Base-by-base conservation (phyloP, 495 filamentous ascomycete genomes). In the Podospora sp. region DNA sequence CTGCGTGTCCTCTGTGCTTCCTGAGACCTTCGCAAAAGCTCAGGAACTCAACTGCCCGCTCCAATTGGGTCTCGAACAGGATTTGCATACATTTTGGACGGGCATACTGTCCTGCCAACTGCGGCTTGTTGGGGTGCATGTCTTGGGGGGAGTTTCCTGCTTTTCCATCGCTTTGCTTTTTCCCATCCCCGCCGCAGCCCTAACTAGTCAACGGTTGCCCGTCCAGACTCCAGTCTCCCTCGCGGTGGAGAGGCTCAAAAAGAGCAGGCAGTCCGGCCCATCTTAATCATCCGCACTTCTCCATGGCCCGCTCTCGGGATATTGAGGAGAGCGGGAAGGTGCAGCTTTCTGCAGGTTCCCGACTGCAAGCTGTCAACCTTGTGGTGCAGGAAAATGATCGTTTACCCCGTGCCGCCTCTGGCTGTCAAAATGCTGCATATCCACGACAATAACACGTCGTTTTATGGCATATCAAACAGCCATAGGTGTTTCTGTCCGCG, bases 331-430 rank as follows among this genome's bases (percentile, higher is more conserved):
- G 57, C 61, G 62, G 33, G 40, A 24, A 52, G 36, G 21, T 52
- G 46, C 61, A 53, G 25, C 40, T 22, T 52, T 49, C 50, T 65
- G 62, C 62, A 65, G 26, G 50, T 65, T 35, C 62, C 62, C 62
- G 61, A 63, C 46, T 63, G 61, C 61, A 63, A 49, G 25, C 57
- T 24, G 16, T 25, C 27, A 35, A 49, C 14, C 33, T 29, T 35
- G 62, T 25, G 20, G 29, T 33, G 29, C 29, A 33, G 29, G n/a
- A 22, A 40, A 2, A 25, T n/a, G 36, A 50, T 52, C 11, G 12
- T 1, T 27, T n/a, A 4, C 8, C 12, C 35, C 21, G 35, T 55
- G 24, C 52, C 21, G 52, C 16, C 14, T 26, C 11, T 26, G 21
- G 21, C 52, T 26, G 16, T 55, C 20, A 3, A 11, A 22, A 2